Conservation (phyloP, 345 rosid genomes). For the Citrus cavaleriei region DNA sequence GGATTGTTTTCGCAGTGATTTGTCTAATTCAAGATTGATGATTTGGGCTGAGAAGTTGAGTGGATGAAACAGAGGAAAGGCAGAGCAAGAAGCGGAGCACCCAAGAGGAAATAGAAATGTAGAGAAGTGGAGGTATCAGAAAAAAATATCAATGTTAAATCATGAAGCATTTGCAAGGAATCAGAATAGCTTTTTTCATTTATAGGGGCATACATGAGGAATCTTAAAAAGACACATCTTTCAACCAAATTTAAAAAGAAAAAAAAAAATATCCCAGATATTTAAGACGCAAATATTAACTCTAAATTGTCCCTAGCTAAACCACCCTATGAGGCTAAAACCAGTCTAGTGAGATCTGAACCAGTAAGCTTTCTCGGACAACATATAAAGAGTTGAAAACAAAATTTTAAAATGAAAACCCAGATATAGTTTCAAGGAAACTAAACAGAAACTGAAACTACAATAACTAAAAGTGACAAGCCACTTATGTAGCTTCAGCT, state of each 20-base stretch:
- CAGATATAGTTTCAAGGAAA: not conserved
- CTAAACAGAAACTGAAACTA: not conserved
- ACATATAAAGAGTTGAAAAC: slow-evolving; percentile 3
- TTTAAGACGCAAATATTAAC: not conserved
- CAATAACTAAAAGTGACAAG: not conserved
- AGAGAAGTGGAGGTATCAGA: slow-evolving; percentile 28
- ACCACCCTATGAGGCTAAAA: slow-evolving; percentile 20
- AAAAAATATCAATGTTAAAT: slow-evolving; percentile 46
- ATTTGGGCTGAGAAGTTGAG: not conserved
- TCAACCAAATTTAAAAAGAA: slow-evolving; percentile 4
- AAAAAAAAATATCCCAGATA: not conserved
- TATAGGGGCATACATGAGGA: slow-evolving; percentile 38
- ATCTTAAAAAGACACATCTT: slow-evolving; percentile 51
- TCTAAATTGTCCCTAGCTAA: not conserved
- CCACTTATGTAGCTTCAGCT: slow-evolving; percentile 1
- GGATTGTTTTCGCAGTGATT: not conserved
- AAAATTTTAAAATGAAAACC: not conserved
- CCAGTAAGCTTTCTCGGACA: slow-evolving; percentile 7
- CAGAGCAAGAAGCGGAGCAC: slow-evolving; percentile 14
- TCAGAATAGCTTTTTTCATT: slow-evolving; percentile 45
- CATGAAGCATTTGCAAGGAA: slow-evolving; percentile 48
- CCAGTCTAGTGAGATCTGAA: slow-evolving; percentile 29
- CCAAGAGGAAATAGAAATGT: slow-evolving; percentile 16
- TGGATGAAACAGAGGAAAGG: slow-evolving; percentile 6
- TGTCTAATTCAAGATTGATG: not conserved